phyloP scores from a whole-genome alignment of 202 grass and related monocot genomes.

The Brachypodium distachyon region DNA sequence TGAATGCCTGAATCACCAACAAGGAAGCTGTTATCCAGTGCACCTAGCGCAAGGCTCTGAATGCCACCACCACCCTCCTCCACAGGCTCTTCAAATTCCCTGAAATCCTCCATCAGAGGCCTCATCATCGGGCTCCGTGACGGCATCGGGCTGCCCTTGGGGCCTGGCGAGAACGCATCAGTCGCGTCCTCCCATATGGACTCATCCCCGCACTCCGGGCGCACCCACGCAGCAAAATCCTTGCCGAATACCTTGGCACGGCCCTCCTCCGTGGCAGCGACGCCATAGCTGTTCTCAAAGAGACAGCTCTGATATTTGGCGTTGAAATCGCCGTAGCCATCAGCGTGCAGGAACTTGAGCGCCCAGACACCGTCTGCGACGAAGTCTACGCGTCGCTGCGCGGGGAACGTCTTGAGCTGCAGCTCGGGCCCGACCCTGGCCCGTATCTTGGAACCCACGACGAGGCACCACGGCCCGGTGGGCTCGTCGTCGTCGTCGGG shows the following conservation, averaged over 20 bases:
- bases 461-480: conserved; percentile 58
- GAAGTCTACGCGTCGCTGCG: conserved; percentile 69
- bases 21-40: conserved; percentile 66
- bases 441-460: conserved; percentile 62
- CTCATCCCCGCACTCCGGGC: conserved; percentile 65
- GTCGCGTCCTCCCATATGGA: conserved; percentile 78
- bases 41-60: conserved; percentile 72
- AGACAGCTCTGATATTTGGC: conserved; percentile 65
- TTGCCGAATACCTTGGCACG: conserved; percentile 86
- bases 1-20: conserved; percentile 63
- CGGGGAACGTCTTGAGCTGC: conserved; percentile 79
- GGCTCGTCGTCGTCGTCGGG: conserved; percentile 27
- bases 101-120: conserved; percentile 45
- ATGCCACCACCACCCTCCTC: conserved; percentile 50
- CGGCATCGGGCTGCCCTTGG: conserved; percentile 24
- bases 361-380: conserved; percentile 89
- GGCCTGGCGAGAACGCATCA: conserved; percentile 30
- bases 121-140: conserved; percentile 17
- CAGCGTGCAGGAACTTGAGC: conserved; percentile 59
- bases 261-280: conserved; percentile 62
- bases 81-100: conserved; percentile 72
- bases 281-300: conserved; percentile 80
- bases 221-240: conserved; percentile 84
- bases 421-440: conserved; percentile 59
- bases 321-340: conserved; percentile 57